Evolutionary conservation across 345 rosid genomes (phyloP), one percentile per base, ranked within the genome.

Genomic region (Lagerstroemia speciosa): DNA sequence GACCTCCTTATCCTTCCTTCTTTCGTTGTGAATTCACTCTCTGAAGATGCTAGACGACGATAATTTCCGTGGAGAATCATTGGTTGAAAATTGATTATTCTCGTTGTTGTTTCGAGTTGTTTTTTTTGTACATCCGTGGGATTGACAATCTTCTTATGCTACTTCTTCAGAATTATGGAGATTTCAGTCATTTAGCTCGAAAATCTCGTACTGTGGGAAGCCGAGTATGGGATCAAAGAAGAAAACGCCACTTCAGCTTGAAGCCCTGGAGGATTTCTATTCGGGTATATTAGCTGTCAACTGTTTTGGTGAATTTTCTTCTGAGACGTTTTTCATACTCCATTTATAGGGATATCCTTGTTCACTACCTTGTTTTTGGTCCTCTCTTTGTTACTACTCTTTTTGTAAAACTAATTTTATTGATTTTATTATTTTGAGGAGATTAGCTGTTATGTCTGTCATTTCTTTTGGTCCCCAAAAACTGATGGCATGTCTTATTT

Each of bases 241-340:
- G 77, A 91, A 94, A 81, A 80, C 96, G 26, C 80, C 85, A 26
- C 74, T 69, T 41, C 97, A 89, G 82, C 83, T 85, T 80, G 76
- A 83, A 77, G 85, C 90, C 57, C 95, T 94, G 43, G 88, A 85
- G 77, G 69, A 72, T 57, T 81, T 84, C 69, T 93, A 85, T 79
- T 78, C 81, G 52, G 90, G 97, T 91, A 36, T 5, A 5, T 19
- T 30, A 34, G 24, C 22, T 55, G 19, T 64, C 19, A 53, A 22
- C 33, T 34, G 19, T 48, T 1, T 22, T 2, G 26, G 31, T n/a
- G 20, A 16, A 9, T 41, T 71, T 50, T n/a, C n/a, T 38, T 57
- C 20, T 60, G 3, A 17, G 20, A 22, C 24, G 14, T 41, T 14
- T 41, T n/a, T 41, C 46, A 2, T 2, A 8, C 11, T 41, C 46